These are phyloP conservation scores for Furcasterigmium sp. DNA, from an alignment of 2,329 filamentous ascomycete genomes.

Conservation along the genomic window DNA sequence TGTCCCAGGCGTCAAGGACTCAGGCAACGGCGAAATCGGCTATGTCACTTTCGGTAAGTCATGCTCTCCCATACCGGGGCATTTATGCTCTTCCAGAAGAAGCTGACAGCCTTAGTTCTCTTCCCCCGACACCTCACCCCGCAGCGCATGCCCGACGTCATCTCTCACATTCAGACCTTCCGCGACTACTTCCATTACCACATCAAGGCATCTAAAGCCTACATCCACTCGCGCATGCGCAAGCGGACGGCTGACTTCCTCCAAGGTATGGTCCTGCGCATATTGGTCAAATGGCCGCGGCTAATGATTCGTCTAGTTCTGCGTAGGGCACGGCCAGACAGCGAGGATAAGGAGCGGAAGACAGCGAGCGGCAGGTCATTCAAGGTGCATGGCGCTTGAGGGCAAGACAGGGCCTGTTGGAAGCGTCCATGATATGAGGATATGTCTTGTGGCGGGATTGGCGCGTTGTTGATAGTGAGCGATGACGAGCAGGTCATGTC, in stretches of 20 bases:
- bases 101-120: constrained; percentile 55
- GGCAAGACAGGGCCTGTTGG: too few species aligned
- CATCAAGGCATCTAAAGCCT: constrained; percentile 99
- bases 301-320: constrained; percentile 67
- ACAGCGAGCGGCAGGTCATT: constrained; percentile 96
- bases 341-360: constrained; percentile 96
- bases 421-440: too few species aligned
- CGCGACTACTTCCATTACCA: constrained; percentile 99
- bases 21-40: constrained; percentile 79
- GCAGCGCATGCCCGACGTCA: constrained; percentile 88
- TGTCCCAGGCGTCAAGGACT: constrained; percentile 73
- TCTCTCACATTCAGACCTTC: constrained; percentile 99
- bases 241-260: constrained; percentile 97
- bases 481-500: too few species aligned
- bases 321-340: constrained; percentile 89
- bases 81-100: background rate
- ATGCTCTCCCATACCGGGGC: too few species aligned
- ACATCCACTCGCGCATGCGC: constrained; percentile 97
- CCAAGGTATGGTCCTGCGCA: constrained; percentile 81
- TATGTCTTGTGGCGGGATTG: too few species aligned
- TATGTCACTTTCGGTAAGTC: constrained; percentile 92
- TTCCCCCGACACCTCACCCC: constrained; percentile 92
- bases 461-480: too few species aligned
- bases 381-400: constrained; percentile 41
- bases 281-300: too few species aligned